Base-by-base conservation (phyloP, 106 monocot genomes). In the Chionographis japonica region DNA sequence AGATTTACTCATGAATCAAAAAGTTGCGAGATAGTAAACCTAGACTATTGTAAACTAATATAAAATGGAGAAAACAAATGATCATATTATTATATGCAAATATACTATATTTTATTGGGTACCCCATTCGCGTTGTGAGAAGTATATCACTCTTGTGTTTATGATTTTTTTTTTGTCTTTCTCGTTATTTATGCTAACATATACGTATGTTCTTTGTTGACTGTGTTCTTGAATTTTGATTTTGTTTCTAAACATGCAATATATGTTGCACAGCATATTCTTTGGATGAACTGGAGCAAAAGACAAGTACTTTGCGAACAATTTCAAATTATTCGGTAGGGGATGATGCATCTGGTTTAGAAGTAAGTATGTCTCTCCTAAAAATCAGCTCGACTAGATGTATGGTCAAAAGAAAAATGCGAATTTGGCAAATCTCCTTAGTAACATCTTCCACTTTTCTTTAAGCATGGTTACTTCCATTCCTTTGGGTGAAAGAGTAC, bases 251-350 rank as follows among this genome's bases (percentile, higher is more conserved):
- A 6, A 37, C 37, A 37, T 27, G 12, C 52, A 52, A 15, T 12
- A n/a, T 62, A 13, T 60, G 59, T 46, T 59, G 4, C 39, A 9
- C 75, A 88, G 88, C 80, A 37, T 88, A 84, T 52, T 60, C 80
- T 8, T 56, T 68, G 38, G 77, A 88, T 43, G 84, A 88, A 66
- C 14, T 88, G 63, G 72, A 81, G 11, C 58, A 84, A 42, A 81
- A 69, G 74, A 71, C 77, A 39, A 68, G 16, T 14, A 40, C 37
- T 49, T 68, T 84, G 15, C 80, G 74, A 54, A 68, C 58, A 20
- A 55, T 50, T 57, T 50, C 71, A 27, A 70, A 79, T 12, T 40
- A 57, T 18, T 63, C 64, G 19, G 69, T 65, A 14, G 39, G 6
- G 4, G 80, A 78, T 59, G 80, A 78, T 60, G 77, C 68, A 19